phyloP scores from a whole-genome alignment of 305 asterid genomes.

The Solanum hybrid region DNA sequence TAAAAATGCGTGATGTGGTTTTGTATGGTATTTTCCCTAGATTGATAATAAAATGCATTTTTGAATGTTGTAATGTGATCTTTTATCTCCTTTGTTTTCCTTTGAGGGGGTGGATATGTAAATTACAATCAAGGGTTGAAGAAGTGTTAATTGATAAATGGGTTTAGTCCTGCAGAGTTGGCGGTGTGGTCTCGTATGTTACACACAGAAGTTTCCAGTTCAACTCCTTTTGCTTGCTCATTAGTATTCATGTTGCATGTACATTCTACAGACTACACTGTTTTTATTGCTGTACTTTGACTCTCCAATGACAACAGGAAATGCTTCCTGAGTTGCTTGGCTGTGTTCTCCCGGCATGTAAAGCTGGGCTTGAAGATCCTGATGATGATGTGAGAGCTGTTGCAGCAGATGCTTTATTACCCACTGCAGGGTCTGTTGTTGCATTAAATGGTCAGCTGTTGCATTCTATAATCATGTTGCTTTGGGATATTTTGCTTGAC shows the following conservation, averaged over 20 bases:
- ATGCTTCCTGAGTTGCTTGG: conserved; percentile 77
- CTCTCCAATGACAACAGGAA: conserved; percentile 50
- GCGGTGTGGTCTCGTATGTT: background rate
- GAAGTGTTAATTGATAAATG: background rate
- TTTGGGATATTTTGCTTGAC: conserved; percentile 98
- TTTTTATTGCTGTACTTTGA: background rate
- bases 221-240: background rate
- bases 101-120: background rate
- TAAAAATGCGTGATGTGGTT: background rate
- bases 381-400: conserved; percentile 99
- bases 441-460: conserved; percentile 61
- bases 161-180: background rate
- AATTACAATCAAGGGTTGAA: background rate
- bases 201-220: background rate
- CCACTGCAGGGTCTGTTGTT: conserved; percentile 79
- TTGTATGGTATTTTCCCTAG: background rate
- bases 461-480: conserved; percentile 85
- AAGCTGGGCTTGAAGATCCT: conserved; percentile 96
- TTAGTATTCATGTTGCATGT: background rate
- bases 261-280: background rate
- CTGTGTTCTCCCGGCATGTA: conserved; percentile 84
- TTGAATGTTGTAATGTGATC: background rate
- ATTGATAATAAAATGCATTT: background rate
- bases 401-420: conserved; percentile 94
- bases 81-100: background rate